phyloP scores from a whole-genome alignment of 352 stramenopile species.

The Hyaloperonospora arabidopsidis region DNA sequence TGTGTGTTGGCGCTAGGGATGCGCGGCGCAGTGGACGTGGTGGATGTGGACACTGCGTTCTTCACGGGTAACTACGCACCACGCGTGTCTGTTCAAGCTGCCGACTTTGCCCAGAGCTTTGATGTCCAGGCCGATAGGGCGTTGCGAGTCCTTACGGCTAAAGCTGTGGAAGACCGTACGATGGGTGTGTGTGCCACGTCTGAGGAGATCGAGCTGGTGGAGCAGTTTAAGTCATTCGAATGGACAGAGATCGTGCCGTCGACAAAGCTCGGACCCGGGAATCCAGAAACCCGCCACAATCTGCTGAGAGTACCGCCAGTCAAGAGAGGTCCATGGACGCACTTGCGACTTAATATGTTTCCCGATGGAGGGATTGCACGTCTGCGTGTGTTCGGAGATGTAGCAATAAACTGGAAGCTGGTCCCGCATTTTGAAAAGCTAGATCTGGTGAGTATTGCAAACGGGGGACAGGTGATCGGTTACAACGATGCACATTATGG shows the following conservation, averaged over 20 bases:
- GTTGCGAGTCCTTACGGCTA: slow-evolving; percentile 37
- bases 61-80: slow-evolving; percentile 89
- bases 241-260: slow-evolving; percentile 63
- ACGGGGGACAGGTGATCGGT: slow-evolving; percentile 80
- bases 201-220: slow-evolving; percentile 34
- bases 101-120: slow-evolving; percentile 28
- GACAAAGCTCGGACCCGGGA: slow-evolving; percentile 56
- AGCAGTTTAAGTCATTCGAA: slow-evolving; percentile 43
- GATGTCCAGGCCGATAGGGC: slow-evolving; percentile 20
- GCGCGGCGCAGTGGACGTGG: slow-evolving; percentile 41
- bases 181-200: slow-evolving; percentile 47
- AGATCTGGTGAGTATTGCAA: slow-evolving; percentile 78
- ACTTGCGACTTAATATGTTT: slow-evolving; percentile 90
- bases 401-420: slow-evolving; percentile 55
- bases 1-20: slow-evolving; percentile 86
- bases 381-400: slow-evolving; percentile 73
- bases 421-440: slow-evolving; percentile 45
- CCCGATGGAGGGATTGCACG: slow-evolving; percentile 90
- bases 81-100: slow-evolving; percentile 84
- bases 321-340: slow-evolving; percentile 56
- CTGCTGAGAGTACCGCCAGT: slow-evolving; percentile 47
- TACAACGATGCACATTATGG: slow-evolving; percentile 94
- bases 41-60: slow-evolving; percentile 91
- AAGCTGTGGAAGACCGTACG: slow-evolving; percentile 31
- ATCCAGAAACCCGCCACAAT: slow-evolving; percentile 84